Percentiles rank a stretch among this genome's conserved stretches.
Evolutionary conservation across 2,329 filamentous ascomycete genomes (phyloP).

Genomic region (Aspergillus neoniger): DNA sequence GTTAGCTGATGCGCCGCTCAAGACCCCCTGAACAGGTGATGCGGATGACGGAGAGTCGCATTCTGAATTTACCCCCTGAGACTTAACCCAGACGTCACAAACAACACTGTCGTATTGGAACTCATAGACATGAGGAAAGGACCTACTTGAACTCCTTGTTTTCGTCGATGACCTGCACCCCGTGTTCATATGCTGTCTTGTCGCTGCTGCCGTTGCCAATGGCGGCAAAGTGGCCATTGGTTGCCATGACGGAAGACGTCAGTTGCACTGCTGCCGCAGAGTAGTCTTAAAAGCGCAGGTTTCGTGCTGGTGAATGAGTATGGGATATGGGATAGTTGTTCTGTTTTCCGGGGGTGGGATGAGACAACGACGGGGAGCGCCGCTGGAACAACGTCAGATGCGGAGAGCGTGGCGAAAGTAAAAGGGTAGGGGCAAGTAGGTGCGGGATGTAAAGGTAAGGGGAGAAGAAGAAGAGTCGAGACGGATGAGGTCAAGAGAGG

Average conservation of each 20-base stretch:
- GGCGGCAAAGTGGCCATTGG: slow-evolving; percentile 50
- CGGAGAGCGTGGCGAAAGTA: slow-evolving; percentile 14
- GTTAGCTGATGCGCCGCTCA: slow-evolving; percentile 13
- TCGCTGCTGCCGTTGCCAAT: slow-evolving; percentile 42
- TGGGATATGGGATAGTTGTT: neutral
- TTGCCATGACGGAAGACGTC: slow-evolving; percentile 37
- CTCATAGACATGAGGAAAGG: slow-evolving; percentile 4
- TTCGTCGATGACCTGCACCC: slow-evolving; percentile 95
- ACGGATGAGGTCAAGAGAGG: slow-evolving; percentile 15
- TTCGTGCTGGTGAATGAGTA: neutral
- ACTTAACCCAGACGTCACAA: neutral
- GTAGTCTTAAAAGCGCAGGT: neutral
- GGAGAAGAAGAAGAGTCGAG: slow-evolving; percentile 9
- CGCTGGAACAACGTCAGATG: slow-evolving; percentile 20
- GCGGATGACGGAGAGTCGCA: neutral
- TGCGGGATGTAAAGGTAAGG: slow-evolving; percentile 12
- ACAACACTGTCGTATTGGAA: neutral
- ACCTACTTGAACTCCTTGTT: slow-evolving; percentile 94
- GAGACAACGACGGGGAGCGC: neutral
- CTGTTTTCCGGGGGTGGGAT: neutral
- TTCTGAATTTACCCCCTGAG: neutral
- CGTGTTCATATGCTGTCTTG: slow-evolving; percentile 70
- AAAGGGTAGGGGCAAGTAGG: slow-evolving; percentile 8
- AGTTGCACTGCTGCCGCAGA: slow-evolving; percentile 10
- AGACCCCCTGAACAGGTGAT: neutral